Evolutionary conservation across 371 early-diverging fungal species (phyloP), one percentile per base, ranked within the genome.

Genomic region (Actinomortierella ambigua): DNA sequence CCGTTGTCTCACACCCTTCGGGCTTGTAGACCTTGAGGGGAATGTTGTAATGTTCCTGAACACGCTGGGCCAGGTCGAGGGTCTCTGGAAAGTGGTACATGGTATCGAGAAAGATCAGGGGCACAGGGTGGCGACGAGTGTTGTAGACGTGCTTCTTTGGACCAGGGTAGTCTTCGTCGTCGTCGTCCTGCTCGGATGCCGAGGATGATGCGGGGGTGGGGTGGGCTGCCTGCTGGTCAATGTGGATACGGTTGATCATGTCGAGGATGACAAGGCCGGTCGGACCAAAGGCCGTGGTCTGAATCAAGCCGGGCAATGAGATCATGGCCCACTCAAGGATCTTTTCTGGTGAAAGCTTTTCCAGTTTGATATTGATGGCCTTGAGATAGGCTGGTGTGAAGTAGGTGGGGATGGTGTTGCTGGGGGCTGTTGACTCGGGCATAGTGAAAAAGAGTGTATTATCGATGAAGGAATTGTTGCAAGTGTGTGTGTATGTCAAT

Each of bases 61-160:
- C 87, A 24, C 84, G 85, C 20, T 82, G 67, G 14, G 91, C 88
- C 40, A 97, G 81, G 13, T 89, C 89, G 26, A 94, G 71, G 27
- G 97, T 97, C 68, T 97, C 97, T 54, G 84, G 80, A 76, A 96
- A 96, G 78, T 96, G 94, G 75, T 95, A 90, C 43, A 96, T 82
- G 1, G 97, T 96, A 77, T 96, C 95, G 65, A 96, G 76, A 67
- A 96, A 96, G 65, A 96, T 91, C 42, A 95, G 81, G 14, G 95
- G 95, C 2, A 95, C 85, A 23, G 81, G 78, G 56, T 88, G 89
- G 29, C 71, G 71, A 23, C 52, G 71, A 22, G 71, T 70, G 53
- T 70, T 70, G 66, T 70, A 70, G 47, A 50, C 71, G 0, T 61
- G 62, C 26, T 70, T 70, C 23, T 63, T 59, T 48, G 69, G 55